Percentiles rank a stretch among this genome's conserved stretches.
These are phyloP conservation scores for Hirsutella rhossiliensis DNA, from an alignment of 2,329 filamentous ascomycete species.

Conservation along the genomic window DNA sequence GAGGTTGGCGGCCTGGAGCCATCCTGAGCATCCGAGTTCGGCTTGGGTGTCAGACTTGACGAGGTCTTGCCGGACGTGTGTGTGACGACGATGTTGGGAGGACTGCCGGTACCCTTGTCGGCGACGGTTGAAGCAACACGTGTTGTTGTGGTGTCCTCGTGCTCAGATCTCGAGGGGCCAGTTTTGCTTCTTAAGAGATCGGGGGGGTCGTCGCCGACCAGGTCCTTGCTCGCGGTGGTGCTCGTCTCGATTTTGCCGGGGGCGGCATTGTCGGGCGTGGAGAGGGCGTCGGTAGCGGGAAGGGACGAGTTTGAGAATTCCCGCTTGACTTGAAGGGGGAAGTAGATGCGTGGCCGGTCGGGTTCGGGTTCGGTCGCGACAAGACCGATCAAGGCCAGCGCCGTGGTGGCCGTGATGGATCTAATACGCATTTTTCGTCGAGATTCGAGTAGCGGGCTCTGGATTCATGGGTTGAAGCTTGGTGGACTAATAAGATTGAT, in stretches of 20 bases:
- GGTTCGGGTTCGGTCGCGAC: slow-evolving; percentile 28
- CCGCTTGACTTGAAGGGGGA: slow-evolving; percentile 43
- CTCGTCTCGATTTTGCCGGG: no score
- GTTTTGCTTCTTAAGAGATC: slow-evolving; percentile 6
- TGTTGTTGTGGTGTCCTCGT: not conserved
- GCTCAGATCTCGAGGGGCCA: not conserved
- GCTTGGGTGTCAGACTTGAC: not conserved
- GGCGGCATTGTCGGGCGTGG: slow-evolving; percentile 4
- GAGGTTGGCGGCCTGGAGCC: not conserved
- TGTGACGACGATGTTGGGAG: no score
- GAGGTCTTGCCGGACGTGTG: no score
- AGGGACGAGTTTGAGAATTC: slow-evolving; percentile 32
- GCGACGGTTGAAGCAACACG: not conserved
- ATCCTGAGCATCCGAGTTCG: not conserved
- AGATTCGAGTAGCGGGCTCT: not conserved
- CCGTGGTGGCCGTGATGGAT: slow-evolving; percentile 30
- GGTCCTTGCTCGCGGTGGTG: not conserved
- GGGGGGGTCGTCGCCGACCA: slow-evolving; percentile 12
- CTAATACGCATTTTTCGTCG: slow-evolving; percentile 34
- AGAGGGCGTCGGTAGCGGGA: slow-evolving; percentile 14
- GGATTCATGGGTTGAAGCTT: not conserved
- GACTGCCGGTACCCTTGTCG: no score
- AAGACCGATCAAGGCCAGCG: slow-evolving; percentile 30
- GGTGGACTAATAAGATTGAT: not conserved
- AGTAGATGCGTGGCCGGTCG: slow-evolving; percentile 42